phyloP scores from a whole-genome alignment of 2,329 filamentous ascomycete genomes.

The Beauveria bassiana region DNA sequence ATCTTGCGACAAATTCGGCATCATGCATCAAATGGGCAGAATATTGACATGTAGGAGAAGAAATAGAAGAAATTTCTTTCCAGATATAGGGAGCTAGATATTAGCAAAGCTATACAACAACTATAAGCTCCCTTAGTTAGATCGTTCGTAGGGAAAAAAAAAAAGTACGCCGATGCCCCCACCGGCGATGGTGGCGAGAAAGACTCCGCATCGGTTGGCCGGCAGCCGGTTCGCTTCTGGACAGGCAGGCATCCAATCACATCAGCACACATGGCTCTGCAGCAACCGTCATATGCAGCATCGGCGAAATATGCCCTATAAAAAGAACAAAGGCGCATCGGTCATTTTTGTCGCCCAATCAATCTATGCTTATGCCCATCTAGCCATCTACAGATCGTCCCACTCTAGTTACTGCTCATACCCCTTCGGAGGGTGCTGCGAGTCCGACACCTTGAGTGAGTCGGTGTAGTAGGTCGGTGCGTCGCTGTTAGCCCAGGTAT shows the following conservation, averaged over 20 bases:
- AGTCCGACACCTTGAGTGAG: conserved; percentile 32
- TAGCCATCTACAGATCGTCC: no score
- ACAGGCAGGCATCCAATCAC: background rate
- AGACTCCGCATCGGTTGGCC: background rate
- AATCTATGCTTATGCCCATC: no score
- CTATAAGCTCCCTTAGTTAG: background rate
- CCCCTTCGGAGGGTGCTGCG: conserved; percentile 32
- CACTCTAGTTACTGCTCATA: conserved; percentile 20
- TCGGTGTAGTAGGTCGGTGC: conserved; percentile 35
- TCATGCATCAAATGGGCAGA: background rate
- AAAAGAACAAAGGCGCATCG: background rate
- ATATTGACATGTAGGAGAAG: background rate
- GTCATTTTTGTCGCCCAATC: background rate
- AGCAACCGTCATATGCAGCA: background rate
- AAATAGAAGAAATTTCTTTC: background rate
- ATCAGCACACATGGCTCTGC: background rate
- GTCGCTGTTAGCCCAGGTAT: conserved; percentile 28
- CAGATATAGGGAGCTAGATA: no score
- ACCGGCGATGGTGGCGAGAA: background rate
- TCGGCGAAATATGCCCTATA: background rate
- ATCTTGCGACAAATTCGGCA: background rate
- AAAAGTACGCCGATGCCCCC: background rate
- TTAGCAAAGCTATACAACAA: no score
- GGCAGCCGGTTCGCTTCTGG: background rate
- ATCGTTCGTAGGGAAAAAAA: background rate